These are phyloP conservation scores for Entomortierella beljakovae DNA, from an alignment of 192 early-diverging fungal species.

Conservation along the genomic window DNA sequence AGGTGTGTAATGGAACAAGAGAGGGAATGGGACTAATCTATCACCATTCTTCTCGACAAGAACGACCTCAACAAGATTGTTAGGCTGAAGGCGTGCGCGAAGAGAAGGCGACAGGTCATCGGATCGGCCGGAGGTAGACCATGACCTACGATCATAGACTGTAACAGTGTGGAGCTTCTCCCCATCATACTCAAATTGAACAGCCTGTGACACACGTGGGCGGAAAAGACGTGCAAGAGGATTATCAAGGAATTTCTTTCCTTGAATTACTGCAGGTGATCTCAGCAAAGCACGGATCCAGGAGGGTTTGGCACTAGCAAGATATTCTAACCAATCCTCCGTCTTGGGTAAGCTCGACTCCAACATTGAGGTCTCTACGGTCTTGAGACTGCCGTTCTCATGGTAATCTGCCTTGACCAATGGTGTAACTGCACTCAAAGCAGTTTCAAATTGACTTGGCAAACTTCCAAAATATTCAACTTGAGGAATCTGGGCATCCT, in stretches of 20 bases:
- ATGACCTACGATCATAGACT: conserved; percentile 63
- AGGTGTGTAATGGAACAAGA: conserved; percentile 86
- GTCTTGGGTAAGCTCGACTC: conserved; percentile 65
- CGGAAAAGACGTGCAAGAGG: conserved; percentile 71
- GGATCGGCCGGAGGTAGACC: conserved; percentile 65
- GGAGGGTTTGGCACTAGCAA: conserved; percentile 77
- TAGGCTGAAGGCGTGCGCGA: conserved; percentile 60
- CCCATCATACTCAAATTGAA: conserved; percentile 56
- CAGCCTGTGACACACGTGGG: conserved; percentile 69
- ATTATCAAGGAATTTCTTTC: conserved; percentile 74
- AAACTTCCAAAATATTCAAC: conserved; percentile 83
- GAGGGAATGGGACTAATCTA: conserved; percentile 77
- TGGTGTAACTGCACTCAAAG: conserved; percentile 30
- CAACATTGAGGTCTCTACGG: conserved; percentile 65
- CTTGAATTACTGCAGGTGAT: conserved; percentile 82
- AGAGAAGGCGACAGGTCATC: conserved; percentile 61
- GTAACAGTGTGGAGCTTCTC: conserved; percentile 59
- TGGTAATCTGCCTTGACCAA: conserved; percentile 60
- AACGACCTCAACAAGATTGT: conserved; percentile 66
- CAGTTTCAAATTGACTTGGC: conserved; percentile 39
- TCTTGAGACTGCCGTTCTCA: conserved; percentile 58
- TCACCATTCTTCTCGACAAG: conserved; percentile 75
- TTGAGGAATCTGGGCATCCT: conserved; percentile 72
- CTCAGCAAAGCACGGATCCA: conserved; percentile 92
- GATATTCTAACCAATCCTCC: conserved; percentile 75